Evolutionary conservation across 2,329 filamentous ascomycete genomes (phyloP), one percentile per base, ranked within the genome.

Genomic region (Teratosphaeria viscida): DNA sequence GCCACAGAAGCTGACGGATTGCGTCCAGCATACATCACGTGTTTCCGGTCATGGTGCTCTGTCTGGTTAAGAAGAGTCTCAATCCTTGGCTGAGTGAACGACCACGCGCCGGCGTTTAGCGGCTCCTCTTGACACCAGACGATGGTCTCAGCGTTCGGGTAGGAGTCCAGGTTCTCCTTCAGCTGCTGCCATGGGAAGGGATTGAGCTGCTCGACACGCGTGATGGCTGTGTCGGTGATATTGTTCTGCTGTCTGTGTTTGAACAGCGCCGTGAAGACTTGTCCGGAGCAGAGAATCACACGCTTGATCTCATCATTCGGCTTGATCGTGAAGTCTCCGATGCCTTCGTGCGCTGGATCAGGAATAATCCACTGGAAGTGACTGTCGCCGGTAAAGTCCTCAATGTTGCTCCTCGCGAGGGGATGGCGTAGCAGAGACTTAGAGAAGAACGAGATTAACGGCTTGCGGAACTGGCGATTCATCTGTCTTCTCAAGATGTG

Each of bases 401-500:
- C 90, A 70, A 97, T 87, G 69, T 84, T 79, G 56, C 92, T 97
- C 66, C 94, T 90, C 54, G 92, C 89, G 60, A 97, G 76, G 56
- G 94, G 94, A 77, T 99, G 94, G 71, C 94, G 91, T 66, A 99
- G 87, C 55, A 99, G 84, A 63, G 90, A 88, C 81, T 99, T 99
- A 70, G 90, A 96, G 84, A 99, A 99, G 87, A 99, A 99, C 68
- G 96, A 87, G 70, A 97, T 82, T 59, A 99, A 85, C 68, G 94
- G 94, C 82, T 99, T 99, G 79, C 94, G 86, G 88, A 99, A 99
- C 74, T 99, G 92, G 71, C 94, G 86, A 82, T 97, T 92, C 86
- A 99, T 96, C 80, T 99, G 94, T 77, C 94, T 86, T 74, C 94
- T 89, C 64, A 99, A 84, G 67, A 94, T 86, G 78, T 99, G 94